Evolutionary conservation across 2,329 filamentous ascomycete genomes (phyloP).

Genomic region (Talaromyces sp.): DNA sequence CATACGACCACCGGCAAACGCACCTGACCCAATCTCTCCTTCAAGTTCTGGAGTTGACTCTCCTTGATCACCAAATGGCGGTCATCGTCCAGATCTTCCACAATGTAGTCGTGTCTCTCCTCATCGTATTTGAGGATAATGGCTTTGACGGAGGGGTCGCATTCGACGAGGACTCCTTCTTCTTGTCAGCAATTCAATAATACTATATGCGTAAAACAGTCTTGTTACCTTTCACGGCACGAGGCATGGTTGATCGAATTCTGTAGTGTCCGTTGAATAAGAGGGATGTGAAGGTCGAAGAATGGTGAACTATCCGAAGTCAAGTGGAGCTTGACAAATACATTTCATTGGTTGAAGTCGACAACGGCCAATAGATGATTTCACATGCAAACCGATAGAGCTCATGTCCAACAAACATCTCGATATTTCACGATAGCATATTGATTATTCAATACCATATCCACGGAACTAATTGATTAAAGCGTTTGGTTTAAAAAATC

Average conservation of each 20-base stretch:
- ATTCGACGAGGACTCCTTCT: slow-evolving; percentile 46
- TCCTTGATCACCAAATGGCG: slow-evolving; percentile 46
- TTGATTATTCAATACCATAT: too few relatives aligned
- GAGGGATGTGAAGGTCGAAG: background rate
- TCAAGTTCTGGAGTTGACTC: slow-evolving; percentile 43
- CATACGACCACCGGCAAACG: slow-evolving; percentile 1
- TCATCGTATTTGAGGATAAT: slow-evolving; percentile 49
- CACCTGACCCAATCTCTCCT: slow-evolving; percentile 42
- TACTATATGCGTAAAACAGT: background rate
- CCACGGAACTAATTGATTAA: too few relatives aligned
- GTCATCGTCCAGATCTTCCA: slow-evolving; percentile 47
- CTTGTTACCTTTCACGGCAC: slow-evolving; percentile 37
- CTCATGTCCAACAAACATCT: background rate
- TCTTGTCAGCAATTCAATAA: background rate
- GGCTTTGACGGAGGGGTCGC: slow-evolving; percentile 48
- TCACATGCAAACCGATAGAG: slow-evolving; percentile 1
- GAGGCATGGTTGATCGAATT: slow-evolving; percentile 32
- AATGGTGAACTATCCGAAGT: background rate
- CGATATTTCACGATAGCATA: background rate
- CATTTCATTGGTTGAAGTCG: background rate
- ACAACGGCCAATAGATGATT: background rate
- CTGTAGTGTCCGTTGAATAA: background rate
- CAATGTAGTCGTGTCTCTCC: slow-evolving; percentile 46
- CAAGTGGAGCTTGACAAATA: background rate
- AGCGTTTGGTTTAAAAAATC: background rate